Base-by-base conservation (phyloP, 192 early-diverging fungal species). In the Obelidium mucronatum region DNA sequence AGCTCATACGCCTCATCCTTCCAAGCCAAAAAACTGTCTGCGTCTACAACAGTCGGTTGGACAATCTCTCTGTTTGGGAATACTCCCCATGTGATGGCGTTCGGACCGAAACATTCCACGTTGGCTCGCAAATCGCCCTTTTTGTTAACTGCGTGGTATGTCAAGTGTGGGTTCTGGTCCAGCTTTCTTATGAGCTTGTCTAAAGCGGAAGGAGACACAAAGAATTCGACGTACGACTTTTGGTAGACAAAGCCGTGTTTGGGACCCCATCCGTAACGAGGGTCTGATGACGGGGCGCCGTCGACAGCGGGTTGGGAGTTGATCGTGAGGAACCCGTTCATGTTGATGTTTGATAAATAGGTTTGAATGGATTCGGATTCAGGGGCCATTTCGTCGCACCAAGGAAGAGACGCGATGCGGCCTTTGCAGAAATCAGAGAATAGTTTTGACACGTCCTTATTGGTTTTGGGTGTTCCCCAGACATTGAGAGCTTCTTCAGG, bases 21-120 rank as follows among this genome's bases (percentile, higher is more conserved):
- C 97, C 97, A 98, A 0, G 96, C 96, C 80, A 95, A 83, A 79
- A 98, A 98, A 59, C 89, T 91, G 68, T 85, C 83, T 33, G 87
- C 75, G 74, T 98, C 97, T 48, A 98, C 96, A 80, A 98, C 92
- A 26, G 97, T 98, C 22, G 96, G 96, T 84, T 98, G 97, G 52
- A 97, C 85, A 66, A 98, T 94, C 83, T 98, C 97, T 79, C 95
- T 93, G 44, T 95, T 94, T 1, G 96, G 96, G 92, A 98, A 98
- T 34, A 98, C 96, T 53, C 97, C 96, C 97, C 97, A 98, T 13
- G 97, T 98, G 40, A 98, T 94, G 8, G 97, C 97, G 78, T 97
- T 99, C 31, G 97, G 93, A 17, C 89, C 88, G 80, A 96, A 95
- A 42, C 82, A 88, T 35, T 90, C 81, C 56, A 91, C 93, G 83